Evolutionary conservation across 192 early-diverging fungal species (phyloP).

Genomic region (Podochytrium sp.): DNA sequence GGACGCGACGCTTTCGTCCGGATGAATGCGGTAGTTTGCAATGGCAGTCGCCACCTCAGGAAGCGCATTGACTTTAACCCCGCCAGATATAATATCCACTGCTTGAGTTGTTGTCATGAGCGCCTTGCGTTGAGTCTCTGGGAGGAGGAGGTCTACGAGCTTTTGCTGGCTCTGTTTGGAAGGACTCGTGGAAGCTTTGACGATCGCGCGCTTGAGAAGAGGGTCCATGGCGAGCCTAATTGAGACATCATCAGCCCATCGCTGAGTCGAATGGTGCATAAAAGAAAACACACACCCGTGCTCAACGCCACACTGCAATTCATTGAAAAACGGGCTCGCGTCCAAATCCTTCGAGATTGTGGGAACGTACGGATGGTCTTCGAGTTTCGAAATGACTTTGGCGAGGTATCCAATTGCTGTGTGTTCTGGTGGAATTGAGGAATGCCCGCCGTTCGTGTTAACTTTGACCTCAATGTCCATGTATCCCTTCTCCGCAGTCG

Average conservation of each 20-base stretch:
- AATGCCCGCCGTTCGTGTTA: slow-evolving; percentile 39
- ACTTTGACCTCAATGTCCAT: slow-evolving; percentile 34
- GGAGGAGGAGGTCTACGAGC: slow-evolving; percentile 15
- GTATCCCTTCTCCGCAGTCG: slow-evolving; percentile 44
- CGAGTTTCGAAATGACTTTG: slow-evolving; percentile 22
- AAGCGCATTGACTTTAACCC: slow-evolving; percentile 52
- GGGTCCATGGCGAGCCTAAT: no score
- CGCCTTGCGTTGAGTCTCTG: background rate
- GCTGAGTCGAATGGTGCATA: no score
- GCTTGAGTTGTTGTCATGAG: slow-evolving; percentile 47
- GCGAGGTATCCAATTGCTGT: slow-evolving; percentile 37
- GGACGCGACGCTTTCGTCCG: background rate
- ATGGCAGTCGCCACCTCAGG: slow-evolving; percentile 33
- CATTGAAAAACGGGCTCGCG: slow-evolving; percentile 29
- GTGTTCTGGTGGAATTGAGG: slow-evolving; percentile 41
- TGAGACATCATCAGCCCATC: no score
- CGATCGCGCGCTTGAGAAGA: no score
- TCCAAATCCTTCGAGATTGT: slow-evolving; percentile 11
- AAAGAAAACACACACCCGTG: slow-evolving; percentile 14
- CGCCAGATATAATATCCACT: slow-evolving; percentile 46
- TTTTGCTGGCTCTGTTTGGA: background rate
- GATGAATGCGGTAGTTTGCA: slow-evolving; percentile 45
- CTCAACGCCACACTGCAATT: slow-evolving; percentile 31
- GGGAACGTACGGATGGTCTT: slow-evolving; percentile 24
- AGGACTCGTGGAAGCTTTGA: no score